phyloP scores from a whole-genome alignment of 805 yeast genomes.

The Kodamaea kaohsiungensis region DNA sequence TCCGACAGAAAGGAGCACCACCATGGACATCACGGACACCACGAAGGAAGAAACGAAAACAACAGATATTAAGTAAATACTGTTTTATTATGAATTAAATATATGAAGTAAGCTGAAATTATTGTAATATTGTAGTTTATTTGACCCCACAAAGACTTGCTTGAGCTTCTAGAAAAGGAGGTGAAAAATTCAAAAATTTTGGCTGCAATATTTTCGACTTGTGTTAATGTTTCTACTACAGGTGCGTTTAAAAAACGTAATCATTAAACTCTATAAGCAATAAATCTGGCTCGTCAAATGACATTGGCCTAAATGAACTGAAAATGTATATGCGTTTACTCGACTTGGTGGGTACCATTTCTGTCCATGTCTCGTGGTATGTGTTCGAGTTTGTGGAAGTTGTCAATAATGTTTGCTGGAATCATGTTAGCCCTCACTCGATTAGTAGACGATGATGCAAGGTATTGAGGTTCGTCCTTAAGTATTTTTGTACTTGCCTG shows the following conservation, averaged over 20 bases:
- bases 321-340: background rate
- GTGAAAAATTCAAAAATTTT: background rate
- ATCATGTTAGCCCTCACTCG: background rate
- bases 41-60: constrained; percentile 11
- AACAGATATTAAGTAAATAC: background rate
- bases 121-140: too few relatives aligned
- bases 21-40: constrained; percentile 3
- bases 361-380: constrained; percentile 6
- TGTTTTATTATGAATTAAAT: background rate
- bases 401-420: constrained; percentile 10
- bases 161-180: background rate
- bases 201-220: background rate
- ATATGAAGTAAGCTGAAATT: background rate
- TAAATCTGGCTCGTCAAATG: background rate
- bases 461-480: constrained; percentile 1
- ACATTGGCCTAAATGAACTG: background rate
- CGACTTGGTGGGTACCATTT: constrained; percentile 5
- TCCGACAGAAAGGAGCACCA: background rate
- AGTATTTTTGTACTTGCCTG: constrained; percentile 29
- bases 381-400: background rate
- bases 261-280: constrained; percentile 1
- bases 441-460: constrained; percentile 5
- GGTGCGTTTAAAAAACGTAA: background rate
- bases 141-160: background rate
- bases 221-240: background rate